These are phyloP conservation scores for Serendipita sp. DNA, from an alignment of 768 basidiomycete genomes.

Conservation along the genomic window DNA sequence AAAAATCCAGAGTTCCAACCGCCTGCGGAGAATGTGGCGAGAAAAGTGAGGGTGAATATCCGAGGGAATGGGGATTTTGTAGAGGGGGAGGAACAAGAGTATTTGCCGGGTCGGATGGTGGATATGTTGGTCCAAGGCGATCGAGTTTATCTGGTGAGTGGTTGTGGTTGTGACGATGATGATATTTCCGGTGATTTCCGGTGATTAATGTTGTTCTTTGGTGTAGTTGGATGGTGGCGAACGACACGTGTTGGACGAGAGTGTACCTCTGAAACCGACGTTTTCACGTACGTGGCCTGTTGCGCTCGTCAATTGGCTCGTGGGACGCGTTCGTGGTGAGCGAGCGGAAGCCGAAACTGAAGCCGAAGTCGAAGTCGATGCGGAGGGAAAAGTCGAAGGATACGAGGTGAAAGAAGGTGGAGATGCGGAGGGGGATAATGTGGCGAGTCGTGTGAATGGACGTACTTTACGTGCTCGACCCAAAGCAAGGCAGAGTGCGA, in stretches of 20 bases:
- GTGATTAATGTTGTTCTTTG: not conserved
- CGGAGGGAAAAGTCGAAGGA: not conserved
- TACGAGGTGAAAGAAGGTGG: not conserved
- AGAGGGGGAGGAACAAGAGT: slow-evolving; percentile 38
- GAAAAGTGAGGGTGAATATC: slow-evolving; percentile 55
- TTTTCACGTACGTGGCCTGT: slow-evolving; percentile 57
- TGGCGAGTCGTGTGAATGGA: not conserved
- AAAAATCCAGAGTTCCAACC: slow-evolving; percentile 28
- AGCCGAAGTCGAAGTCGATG: not conserved
- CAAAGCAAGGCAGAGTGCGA: not conserved
- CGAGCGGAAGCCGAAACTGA: not conserved
- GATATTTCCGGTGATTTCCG: not conserved
- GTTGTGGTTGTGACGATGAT: not conserved
- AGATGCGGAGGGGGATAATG: not conserved
- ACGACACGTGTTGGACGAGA: slow-evolving; percentile 40
- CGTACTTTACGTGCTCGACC: no score
- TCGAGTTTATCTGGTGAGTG: slow-evolving; percentile 55
- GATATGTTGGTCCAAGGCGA: slow-evolving; percentile 72
- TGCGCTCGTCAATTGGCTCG: slow-evolving; percentile 25
- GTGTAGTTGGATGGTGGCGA: slow-evolving; percentile 47
- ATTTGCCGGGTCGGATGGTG: slow-evolving; percentile 32
- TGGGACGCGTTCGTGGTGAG: slow-evolving; percentile 11
- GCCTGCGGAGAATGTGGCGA: not conserved
- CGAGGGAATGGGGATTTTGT: slow-evolving; percentile 29
- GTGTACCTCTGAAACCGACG: slow-evolving; percentile 40